These are phyloP conservation scores for Lolium multiflorum DNA, from an alignment of 176 grass and related monocot genomes.

Conservation along the genomic window DNA sequence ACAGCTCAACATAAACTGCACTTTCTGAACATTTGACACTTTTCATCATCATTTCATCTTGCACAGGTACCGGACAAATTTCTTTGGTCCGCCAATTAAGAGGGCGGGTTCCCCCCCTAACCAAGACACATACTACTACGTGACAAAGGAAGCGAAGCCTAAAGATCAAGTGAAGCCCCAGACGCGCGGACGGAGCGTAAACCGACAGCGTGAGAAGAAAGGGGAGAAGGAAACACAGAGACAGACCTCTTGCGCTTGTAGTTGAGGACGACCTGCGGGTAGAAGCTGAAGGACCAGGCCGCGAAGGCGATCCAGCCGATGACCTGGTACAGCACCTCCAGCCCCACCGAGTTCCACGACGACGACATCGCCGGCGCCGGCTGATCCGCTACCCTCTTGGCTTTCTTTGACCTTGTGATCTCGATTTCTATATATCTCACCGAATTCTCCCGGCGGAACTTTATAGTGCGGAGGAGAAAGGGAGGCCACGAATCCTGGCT, in stretches of 20 bases:
- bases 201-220: background rate
- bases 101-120: background rate
- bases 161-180: background rate
- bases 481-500: background rate
- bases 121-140: background rate
- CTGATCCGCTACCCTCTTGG: background rate
- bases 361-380: slow-evolving; percentile 50
- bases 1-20: background rate
- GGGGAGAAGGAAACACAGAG: background rate
- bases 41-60: background rate
- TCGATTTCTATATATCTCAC: background rate
- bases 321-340: slow-evolving; percentile 78
- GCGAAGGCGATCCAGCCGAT: slow-evolving; percentile 96
- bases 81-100: background rate
- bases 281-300: slow-evolving; percentile 98
- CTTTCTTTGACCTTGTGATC: background rate
- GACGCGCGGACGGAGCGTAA: background rate
- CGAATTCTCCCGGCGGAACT: background rate
- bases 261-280: slow-evolving; percentile 94
- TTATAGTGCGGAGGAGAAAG: slow-evolving; percentile 38
- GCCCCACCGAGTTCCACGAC: slow-evolving; percentile 78
- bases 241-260: slow-evolving; percentile 80
- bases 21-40: background rate
- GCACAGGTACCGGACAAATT: background rate
- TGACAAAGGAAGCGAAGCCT: background rate